These are phyloP conservation scores for Poteriospumella lacustris DNA, from an alignment of 108 stramenopile species.

Conservation along the genomic window DNA sequence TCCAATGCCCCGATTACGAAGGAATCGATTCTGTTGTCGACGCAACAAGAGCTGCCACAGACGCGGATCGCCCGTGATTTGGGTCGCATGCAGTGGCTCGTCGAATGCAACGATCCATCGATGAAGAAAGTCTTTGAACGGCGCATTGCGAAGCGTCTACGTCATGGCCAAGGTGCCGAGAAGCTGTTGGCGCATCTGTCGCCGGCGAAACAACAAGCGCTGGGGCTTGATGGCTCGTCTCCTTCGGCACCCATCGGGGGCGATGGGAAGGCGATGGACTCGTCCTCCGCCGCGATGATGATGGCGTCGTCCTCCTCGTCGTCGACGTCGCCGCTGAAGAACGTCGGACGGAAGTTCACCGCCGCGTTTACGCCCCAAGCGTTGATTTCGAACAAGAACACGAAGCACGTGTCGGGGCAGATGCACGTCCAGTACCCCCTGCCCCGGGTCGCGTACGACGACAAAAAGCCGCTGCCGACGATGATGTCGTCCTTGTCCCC, in stretches of 20 bases:
- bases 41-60: too few relatives aligned
- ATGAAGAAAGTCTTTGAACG: not conserved
- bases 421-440: not conserved
- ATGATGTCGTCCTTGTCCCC: too few relatives aligned
- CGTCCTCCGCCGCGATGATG: not conserved
- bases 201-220: too few relatives aligned
- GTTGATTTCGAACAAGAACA: not conserved
- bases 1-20: too few relatives aligned
- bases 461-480: too few relatives aligned
- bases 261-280: not conserved
- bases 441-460: too few relatives aligned
- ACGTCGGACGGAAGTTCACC: not conserved
- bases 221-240: not conserved
- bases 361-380: not conserved
- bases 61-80: not conserved
- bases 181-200: not conserved
- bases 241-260: not conserved
- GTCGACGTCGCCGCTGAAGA: too few relatives aligned
- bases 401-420: not conserved
- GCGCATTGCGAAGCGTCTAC: not conserved
- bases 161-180: too few relatives aligned
- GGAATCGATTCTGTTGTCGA: too few relatives aligned
- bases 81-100: not conserved
- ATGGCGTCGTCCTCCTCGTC: too few relatives aligned
- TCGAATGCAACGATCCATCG: not conserved